A percentile compares a stretch with the other conserved stretches of the same genome.
Evolutionary conservation across 495 filamentous ascomycete genomes (phyloP).

Genomic region (Aspergillus egyptiacus): DNA sequence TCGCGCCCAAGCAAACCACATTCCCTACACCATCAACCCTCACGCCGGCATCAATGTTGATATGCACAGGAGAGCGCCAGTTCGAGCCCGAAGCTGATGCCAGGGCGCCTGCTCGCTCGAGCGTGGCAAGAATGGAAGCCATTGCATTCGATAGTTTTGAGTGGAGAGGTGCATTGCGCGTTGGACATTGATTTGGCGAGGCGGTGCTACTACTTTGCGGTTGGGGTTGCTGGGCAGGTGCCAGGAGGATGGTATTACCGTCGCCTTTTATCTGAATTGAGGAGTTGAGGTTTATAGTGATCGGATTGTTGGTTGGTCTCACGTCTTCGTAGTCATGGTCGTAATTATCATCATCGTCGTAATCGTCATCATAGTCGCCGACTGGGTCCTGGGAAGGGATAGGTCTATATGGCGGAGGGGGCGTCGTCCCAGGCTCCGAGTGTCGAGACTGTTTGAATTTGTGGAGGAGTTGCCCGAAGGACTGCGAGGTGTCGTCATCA

Average conservation of each 20-base stretch:
- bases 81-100: neutral
- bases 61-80: neutral
- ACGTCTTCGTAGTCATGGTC: neutral
- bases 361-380: constrained; percentile 7
- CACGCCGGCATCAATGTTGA: constrained; percentile 25
- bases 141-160: constrained; percentile 17
- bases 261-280: constrained; percentile 33
- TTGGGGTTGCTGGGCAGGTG: constrained; percentile 12
- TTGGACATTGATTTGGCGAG: constrained; percentile 7
- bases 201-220: neutral
- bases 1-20: constrained; percentile 14
- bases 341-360: constrained; percentile 10
- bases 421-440: neutral
- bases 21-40: constrained; percentile 24
- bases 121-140: constrained; percentile 14
- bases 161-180: no score
- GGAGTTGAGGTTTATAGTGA: constrained; percentile 32
- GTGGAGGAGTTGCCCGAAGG: no score
- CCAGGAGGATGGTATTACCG: constrained; percentile 27
- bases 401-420: constrained; percentile 17
- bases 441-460: constrained; percentile 18
- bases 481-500: no score
- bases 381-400: neutral
- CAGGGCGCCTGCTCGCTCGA: constrained; percentile 8
- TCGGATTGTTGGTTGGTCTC: neutral